phyloP scores from a whole-genome alignment of 306 rosid species.

The Fragaria nilgerrensis region DNA sequence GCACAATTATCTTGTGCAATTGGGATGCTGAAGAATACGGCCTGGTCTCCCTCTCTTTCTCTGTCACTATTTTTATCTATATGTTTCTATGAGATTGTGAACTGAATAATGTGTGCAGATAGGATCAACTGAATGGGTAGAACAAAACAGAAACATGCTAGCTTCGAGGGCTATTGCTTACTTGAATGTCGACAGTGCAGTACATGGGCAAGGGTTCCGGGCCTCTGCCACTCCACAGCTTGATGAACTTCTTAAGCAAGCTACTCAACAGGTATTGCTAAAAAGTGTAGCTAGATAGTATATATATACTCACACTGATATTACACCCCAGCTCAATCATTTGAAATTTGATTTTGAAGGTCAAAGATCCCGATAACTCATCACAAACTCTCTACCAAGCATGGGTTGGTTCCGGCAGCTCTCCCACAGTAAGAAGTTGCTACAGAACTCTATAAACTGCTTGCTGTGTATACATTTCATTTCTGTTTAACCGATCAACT shows the following conservation, averaged over 20 bases:
- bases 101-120: conserved; percentile 33
- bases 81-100: conserved; percentile 4
- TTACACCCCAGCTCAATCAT: neutral
- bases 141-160: conserved; percentile 67
- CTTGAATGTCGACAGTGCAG: conserved; percentile 62
- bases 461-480: neutral
- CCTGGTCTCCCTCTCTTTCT: conserved; percentile 43
- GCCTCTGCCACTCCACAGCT: conserved; percentile 73
- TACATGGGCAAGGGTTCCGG: conserved; percentile 46
- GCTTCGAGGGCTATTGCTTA: conserved; percentile 71
- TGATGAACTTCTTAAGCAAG: conserved; percentile 61
- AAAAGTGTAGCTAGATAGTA: neutral
- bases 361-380: conserved; percentile 65
- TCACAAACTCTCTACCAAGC: conserved; percentile 60
- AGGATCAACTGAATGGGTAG: conserved; percentile 85
- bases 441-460: neutral
- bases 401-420: conserved; percentile 45
- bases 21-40: conserved; percentile 91
- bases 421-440: conserved; percentile 41
- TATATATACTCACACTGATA: neutral
- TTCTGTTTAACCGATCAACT: neutral
- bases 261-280: conserved; percentile 55
- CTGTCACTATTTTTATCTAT: conserved; percentile 9
- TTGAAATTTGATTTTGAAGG: conserved; percentile 38
- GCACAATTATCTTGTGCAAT: conserved; percentile 66